These are phyloP conservation scores for Penicillium sp. DNA, from an alignment of 2,329 filamentous ascomycete species.

Conservation along the genomic window DNA sequence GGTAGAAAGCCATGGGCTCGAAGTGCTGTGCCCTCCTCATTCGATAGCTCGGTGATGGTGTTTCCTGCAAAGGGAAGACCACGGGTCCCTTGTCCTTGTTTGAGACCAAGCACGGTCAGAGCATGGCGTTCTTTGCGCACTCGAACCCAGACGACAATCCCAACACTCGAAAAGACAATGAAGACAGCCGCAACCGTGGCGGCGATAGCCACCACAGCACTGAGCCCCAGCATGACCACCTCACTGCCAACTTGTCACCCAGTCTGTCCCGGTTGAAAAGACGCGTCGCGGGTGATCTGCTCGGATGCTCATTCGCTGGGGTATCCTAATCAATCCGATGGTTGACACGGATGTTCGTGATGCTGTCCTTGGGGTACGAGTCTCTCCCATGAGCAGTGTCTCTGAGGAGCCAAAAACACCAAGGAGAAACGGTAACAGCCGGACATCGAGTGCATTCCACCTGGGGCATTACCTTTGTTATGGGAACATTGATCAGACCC, in stretches of 20 bases:
- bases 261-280: slow-evolving; percentile 1
- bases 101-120: slow-evolving; percentile 22
- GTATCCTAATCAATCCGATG: too few species aligned
- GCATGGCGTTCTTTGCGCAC: slow-evolving; percentile 32
- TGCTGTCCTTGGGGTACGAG: background rate
- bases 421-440: slow-evolving; percentile 8
- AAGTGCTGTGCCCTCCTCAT: slow-evolving; percentile 29
- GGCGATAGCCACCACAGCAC: slow-evolving; percentile 32
- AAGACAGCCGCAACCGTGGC: slow-evolving; percentile 32
- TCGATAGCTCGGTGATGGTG: slow-evolving; percentile 30
- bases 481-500: slow-evolving; percentile 19
- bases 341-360: too few species aligned
- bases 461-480: slow-evolving; percentile 27
- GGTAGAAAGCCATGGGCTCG: slow-evolving; percentile 32
- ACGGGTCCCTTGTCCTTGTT: slow-evolving; percentile 18
- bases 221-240: slow-evolving; percentile 30
- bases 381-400: too few species aligned
- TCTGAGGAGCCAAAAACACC: slow-evolving; percentile 5
- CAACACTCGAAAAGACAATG: slow-evolving; percentile 29
- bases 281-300: background rate
- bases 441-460: slow-evolving; percentile 7
- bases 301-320: slow-evolving; percentile 11
- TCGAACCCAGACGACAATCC: slow-evolving; percentile 33
- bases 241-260: slow-evolving; percentile 4
- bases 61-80: slow-evolving; percentile 23